A percentile compares a stretch with the other conserved stretches of the same genome.
Conservation (phyloP, 306 rosid genomes). For the Urtica urens region DNA sequence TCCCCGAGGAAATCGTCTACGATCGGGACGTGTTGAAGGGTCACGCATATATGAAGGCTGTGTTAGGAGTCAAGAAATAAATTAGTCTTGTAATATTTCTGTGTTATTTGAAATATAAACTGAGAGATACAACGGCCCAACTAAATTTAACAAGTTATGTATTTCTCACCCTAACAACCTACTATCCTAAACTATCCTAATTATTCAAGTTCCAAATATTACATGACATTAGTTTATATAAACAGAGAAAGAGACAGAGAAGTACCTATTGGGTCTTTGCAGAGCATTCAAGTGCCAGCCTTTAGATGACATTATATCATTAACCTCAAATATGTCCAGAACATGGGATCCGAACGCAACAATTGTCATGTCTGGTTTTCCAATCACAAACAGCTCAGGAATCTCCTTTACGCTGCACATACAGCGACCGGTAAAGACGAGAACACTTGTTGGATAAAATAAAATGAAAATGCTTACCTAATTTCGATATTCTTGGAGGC, state of each 20-base stretch:
- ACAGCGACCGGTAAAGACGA: constrained; percentile 8
- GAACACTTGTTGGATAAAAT: not conserved
- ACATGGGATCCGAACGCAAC: constrained; percentile 71
- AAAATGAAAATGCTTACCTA: constrained; percentile 35
- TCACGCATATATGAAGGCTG: constrained; percentile 88
- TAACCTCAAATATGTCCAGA: constrained; percentile 85
- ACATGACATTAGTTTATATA: not conserved
- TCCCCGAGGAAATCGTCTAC: constrained; percentile 63
- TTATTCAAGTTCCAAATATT: not conserved
- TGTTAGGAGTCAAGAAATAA: constrained; percentile 17
- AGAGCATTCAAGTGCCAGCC: constrained; percentile 99
- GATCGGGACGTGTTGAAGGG: constrained; percentile 72
- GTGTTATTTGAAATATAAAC: too few relatives aligned
- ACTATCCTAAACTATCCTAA: too few relatives aligned
- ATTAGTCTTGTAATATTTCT: constrained; percentile 14
- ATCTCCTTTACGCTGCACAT: constrained; percentile 64
- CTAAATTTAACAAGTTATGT: too few relatives aligned
- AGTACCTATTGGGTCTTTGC: constrained; percentile 85
- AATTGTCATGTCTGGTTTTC: constrained; percentile 87
- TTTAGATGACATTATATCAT: constrained; percentile 78
- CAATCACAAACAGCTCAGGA: constrained; percentile 63
- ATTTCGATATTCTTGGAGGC: constrained; percentile 56
- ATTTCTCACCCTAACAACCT: too few relatives aligned
- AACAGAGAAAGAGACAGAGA: not conserved
- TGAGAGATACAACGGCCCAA: too few relatives aligned